Conservation (phyloP, 2,329 filamentous ascomycete genomes). For the Madurella mycetomatis region DNA sequence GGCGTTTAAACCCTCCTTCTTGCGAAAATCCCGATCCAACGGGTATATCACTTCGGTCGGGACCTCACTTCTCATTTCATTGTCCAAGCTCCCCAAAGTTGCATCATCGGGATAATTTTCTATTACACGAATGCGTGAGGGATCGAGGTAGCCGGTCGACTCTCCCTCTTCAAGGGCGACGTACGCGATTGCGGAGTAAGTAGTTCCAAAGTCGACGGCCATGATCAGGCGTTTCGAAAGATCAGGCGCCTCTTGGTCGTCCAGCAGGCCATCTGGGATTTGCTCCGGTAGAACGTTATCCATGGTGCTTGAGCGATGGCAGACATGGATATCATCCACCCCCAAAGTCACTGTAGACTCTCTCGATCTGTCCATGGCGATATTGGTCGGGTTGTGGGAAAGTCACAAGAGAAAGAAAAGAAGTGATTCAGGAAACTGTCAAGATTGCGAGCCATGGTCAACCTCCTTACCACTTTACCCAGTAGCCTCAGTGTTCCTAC, state of each 20-base stretch:
- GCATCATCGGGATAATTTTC: constrained; percentile 13
- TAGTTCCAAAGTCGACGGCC: constrained; percentile 20
- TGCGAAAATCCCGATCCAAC: constrained; percentile 10
- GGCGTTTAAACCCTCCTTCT: constrained; percentile 5
- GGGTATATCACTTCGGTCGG: constrained; percentile 20
- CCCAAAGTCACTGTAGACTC: too few relatives aligned
- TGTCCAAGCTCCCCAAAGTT: constrained; percentile 2
- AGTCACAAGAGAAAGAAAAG: too few relatives aligned
- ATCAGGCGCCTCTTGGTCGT: constrained; percentile 1
- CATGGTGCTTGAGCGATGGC: not conserved
- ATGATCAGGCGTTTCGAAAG: constrained; percentile 11
- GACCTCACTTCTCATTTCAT: constrained; percentile 16
- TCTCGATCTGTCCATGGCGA: too few relatives aligned
- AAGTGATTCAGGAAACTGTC: too few relatives aligned
- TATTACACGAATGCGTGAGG: constrained; percentile 10
- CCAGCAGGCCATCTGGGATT: constrained; percentile 2
- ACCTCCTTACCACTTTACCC: too few relatives aligned
- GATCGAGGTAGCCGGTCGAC: constrained; percentile 2
- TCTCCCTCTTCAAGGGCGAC: constrained; percentile 3
- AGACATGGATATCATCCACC: too few relatives aligned
- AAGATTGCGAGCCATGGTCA: too few relatives aligned
- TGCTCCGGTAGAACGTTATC: not conserved
- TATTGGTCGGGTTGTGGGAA: too few relatives aligned
- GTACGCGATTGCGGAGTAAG: constrained; percentile 19
- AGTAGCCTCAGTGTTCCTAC: too few relatives aligned